phyloP scores from a whole-genome alignment of 2,329 filamentous ascomycete species.

The Fusarium armeniacum region DNA sequence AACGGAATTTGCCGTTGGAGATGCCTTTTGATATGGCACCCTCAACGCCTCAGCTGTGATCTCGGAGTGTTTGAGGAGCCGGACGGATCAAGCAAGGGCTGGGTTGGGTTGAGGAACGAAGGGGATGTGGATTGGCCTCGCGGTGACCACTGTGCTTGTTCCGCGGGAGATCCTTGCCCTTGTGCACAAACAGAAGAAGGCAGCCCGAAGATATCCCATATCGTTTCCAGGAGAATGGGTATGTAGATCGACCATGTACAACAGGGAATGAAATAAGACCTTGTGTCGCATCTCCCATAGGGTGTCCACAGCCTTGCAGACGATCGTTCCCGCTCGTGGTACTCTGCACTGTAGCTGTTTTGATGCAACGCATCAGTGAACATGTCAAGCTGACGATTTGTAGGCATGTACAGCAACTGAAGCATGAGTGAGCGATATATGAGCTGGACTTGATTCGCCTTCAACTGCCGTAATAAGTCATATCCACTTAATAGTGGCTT shows the following conservation, averaged over 20 bases:
- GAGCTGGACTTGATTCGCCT: not conserved
- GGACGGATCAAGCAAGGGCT: slow-evolving; percentile 42
- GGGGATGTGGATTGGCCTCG: slow-evolving; percentile 21
- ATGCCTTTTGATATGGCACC: slow-evolving; percentile 33
- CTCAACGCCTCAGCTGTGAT: slow-evolving; percentile 31
- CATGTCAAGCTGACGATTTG: slow-evolving; percentile 1
- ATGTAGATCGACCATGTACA: slow-evolving; percentile 48
- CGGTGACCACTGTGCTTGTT: slow-evolving; percentile 24
- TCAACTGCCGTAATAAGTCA: slow-evolving; percentile 3
- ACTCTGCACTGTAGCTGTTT: slow-evolving; percentile 1
- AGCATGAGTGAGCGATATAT: not conserved
- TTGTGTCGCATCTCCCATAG: slow-evolving; percentile 47
- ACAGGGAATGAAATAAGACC: slow-evolving; percentile 41
- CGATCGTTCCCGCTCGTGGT: slow-evolving; percentile 32
- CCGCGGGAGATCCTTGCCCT: slow-evolving; percentile 23
- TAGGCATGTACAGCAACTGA: not conserved
- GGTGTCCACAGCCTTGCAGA: slow-evolving; percentile 43
- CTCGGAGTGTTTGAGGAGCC: slow-evolving; percentile 31
- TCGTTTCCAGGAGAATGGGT: slow-evolving; percentile 45
- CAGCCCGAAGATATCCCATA: slow-evolving; percentile 16
- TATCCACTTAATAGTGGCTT: slow-evolving; percentile 4
- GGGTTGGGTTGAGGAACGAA: slow-evolving; percentile 22
- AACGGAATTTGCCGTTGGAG: slow-evolving; percentile 26
- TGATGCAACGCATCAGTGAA: slow-evolving; percentile 1
- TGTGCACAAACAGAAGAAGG: slow-evolving; percentile 5